These are phyloP conservation scores for Ascoidea rubescens DNA, from an alignment of 805 yeast species.

Conservation along the genomic window DNA sequence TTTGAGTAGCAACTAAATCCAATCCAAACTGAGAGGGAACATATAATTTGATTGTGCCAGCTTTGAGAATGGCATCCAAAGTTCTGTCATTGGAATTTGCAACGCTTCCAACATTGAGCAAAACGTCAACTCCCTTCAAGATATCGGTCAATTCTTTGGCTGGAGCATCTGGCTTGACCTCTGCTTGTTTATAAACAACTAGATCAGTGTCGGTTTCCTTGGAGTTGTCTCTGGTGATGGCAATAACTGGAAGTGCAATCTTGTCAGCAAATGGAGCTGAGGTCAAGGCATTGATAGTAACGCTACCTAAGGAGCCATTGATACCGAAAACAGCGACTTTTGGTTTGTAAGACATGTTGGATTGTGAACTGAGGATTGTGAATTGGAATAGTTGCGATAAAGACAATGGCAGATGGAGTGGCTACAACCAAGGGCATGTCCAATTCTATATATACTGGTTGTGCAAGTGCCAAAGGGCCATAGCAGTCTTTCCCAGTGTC, in stretches of 20 bases:
- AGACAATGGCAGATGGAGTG: too few relatives aligned
- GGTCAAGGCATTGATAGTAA: slow-evolving; percentile 30
- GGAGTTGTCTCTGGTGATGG: slow-evolving; percentile 28
- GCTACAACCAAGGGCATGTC: too few relatives aligned
- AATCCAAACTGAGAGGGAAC: not conserved
- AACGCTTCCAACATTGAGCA: not conserved
- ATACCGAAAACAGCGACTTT: slow-evolving; percentile 38
- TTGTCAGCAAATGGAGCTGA: slow-evolving; percentile 27
- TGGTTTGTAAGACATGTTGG: slow-evolving; percentile 5
- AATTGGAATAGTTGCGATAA: too few relatives aligned
- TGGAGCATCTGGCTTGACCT: too few relatives aligned
- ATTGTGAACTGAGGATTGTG: too few relatives aligned
- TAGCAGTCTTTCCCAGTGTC: too few relatives aligned
- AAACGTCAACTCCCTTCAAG: not conserved
- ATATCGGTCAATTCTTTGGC: not conserved
- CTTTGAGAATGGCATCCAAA: not conserved
- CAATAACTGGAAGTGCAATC: slow-evolving; percentile 33
- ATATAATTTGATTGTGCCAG: not conserved
- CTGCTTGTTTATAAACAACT: not conserved
- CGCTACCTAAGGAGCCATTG: slow-evolving; percentile 37
- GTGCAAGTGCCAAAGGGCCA: too few relatives aligned
- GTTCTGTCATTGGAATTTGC: not conserved
- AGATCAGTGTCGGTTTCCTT: not conserved
- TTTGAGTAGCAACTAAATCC: not conserved
- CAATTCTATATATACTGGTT: too few relatives aligned